Evolutionary conservation across 805 yeast species (phyloP), one percentile per base, ranked within the genome.

Genomic region (Diddensiella santjacobensis): DNA sequence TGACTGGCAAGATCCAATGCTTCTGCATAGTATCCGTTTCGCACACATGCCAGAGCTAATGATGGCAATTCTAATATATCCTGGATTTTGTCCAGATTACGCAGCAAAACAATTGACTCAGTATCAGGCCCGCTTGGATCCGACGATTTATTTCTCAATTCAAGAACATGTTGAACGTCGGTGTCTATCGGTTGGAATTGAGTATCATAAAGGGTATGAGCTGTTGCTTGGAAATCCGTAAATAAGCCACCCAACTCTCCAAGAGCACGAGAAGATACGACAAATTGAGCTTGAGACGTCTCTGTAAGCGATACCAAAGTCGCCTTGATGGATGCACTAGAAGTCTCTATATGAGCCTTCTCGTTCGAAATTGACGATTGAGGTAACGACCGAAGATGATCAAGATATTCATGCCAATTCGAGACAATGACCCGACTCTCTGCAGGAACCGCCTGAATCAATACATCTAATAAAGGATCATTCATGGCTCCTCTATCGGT

Each of bases 21-120:
- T 59, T 89, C 96, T 29, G 88, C 84, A 61, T 90, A 93, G 59
- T 85, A 86, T 0, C 96, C 96, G 41, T 84, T 83, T 42, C 79
- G 73, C 8, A 90, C 87, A 65, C 97, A 87, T n/a, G 90, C 80
- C 42, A 81, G 75, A 29, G 91, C 81, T 42, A 91, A 64, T 1
- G 95, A 75, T 1, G 99, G 97, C 29, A 93, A 69, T 60, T 87
- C 96, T 55, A 91, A 70, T 6, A 90, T 75, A 58, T 87, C 96
- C 51, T 84, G 75, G 8, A 90, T 72, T 35, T 81, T 78, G 52
- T 83, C 89, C 59, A 88, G 75, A 55, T 84, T 83, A 17, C 53
- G 39, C 15, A 60, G 45, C 17, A 60, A 47, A 3, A 58, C 24
- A 20, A 56, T 52, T n/a, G 55, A 39, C 2, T 51, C 47, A 11